These are phyloP conservation scores for Rubia tinctorum DNA, from an alignment of 305 asterid genomes.

Conservation along the genomic window DNA sequence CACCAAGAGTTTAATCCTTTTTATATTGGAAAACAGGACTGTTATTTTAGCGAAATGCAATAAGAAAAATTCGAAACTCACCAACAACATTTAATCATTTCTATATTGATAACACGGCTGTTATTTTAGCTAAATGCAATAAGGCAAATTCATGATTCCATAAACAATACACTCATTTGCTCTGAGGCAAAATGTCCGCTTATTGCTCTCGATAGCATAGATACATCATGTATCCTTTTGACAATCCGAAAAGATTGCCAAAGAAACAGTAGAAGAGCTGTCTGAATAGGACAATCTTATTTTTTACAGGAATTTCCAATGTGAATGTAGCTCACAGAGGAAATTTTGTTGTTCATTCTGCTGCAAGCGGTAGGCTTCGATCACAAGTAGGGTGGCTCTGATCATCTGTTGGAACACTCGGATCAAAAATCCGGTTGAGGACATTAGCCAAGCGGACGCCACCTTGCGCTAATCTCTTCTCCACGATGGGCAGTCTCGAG, in stretches of 20 bases:
- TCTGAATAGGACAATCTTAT: no score
- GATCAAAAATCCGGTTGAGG: constrained; percentile 64
- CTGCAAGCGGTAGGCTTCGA: constrained; percentile 35
- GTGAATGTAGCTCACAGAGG: not conserved
- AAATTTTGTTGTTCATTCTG: not conserved
- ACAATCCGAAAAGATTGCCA: not conserved
- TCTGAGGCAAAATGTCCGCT: not conserved
- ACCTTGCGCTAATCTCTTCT: constrained; percentile 65
- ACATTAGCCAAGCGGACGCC: constrained; percentile 86
- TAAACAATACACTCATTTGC: not conserved
- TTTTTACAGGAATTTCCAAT: not conserved
- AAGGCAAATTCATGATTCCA: no score
- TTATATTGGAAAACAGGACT: no score
- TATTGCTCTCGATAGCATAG: not conserved
- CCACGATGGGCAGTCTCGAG: constrained; percentile 80
- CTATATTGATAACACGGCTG: no score
- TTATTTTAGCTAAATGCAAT: no score
- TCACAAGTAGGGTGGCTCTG: not conserved
- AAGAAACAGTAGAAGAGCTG: no score
- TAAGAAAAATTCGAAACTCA: no score
- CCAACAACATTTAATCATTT: no score
- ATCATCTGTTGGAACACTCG: not conserved
- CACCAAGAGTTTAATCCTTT: no score
- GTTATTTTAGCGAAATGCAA: no score
- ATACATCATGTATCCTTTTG: no score